phyloP scores from a whole-genome alignment of 129 eudicot genomes.

The Lactuca sativa region DNA sequence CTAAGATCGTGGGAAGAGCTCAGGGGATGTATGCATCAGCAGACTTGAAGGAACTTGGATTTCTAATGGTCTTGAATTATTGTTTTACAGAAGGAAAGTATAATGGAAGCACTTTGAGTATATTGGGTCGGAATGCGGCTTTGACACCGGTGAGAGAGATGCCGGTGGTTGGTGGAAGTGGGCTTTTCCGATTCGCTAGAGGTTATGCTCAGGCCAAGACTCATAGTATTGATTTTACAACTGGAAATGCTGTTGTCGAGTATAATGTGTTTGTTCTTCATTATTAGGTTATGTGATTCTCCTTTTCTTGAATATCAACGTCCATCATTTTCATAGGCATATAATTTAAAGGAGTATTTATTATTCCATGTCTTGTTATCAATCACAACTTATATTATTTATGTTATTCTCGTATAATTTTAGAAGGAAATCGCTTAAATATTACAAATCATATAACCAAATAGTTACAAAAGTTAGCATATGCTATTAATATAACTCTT shows the following conservation, averaged over 20 bases:
- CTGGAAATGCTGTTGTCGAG: slow-evolving; percentile 38
- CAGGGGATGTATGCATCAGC: slow-evolving; percentile 44
- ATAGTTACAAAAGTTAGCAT: too few relatives aligned
- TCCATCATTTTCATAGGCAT: too few relatives aligned
- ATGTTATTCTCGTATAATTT: too few relatives aligned
- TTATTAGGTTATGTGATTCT: background rate
- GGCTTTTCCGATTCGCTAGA: slow-evolving; percentile 39
- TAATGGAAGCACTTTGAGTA: slow-evolving; percentile 36
- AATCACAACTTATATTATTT: too few relatives aligned
- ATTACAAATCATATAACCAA: too few relatives aligned
- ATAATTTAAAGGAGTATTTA: too few relatives aligned
- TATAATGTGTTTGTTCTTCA: slow-evolving; percentile 36
- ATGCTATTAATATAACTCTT: too few relatives aligned
- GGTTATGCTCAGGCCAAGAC: slow-evolving; percentile 51
- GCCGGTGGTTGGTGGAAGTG: slow-evolving; percentile 48
- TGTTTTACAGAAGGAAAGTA: slow-evolving; percentile 31
- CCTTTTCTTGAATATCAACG: too few relatives aligned
- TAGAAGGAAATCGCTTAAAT: too few relatives aligned
- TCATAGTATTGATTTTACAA: slow-evolving; percentile 16
- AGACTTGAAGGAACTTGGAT: background rate
- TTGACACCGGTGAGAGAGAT: slow-evolving; percentile 30
- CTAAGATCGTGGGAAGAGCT: slow-evolving; percentile 31
- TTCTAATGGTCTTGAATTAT: slow-evolving; percentile 32
- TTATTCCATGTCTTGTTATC: too few relatives aligned
- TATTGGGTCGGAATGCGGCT: slow-evolving; percentile 34